Evolutionary conservation across 164 flowering plant genomes (phyloP), one percentile per base, ranked within the genome.

Genomic region (Dillenia suffruticosa): DNA sequence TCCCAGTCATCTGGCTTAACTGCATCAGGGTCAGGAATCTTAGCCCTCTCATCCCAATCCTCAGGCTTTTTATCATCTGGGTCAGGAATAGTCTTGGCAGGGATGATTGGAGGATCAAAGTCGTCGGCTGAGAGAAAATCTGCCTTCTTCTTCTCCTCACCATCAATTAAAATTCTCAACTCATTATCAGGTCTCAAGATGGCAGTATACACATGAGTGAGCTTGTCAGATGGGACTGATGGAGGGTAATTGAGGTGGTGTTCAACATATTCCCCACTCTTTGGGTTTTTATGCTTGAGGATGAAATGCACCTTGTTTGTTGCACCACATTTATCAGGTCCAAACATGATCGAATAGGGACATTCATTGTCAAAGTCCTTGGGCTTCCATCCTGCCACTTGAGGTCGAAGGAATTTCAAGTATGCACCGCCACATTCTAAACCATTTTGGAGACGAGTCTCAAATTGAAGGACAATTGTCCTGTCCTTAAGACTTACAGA

Each of bases 361-460:
- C 96, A 87, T 47, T 94, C 96, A 62, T 86, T 91, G 63, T 91
- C 85, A 54, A 94, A 91, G 51, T 76, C 93, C 76, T 83, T 82
- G 13, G 97, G 53, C 13, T 51, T 69, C 98, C 97, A 94, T n/a
- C 93, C 96, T 61, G 93, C 91, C n/a, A 79, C 95, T 72, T 94
- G 98, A 5, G 98, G 97, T n/a, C 95, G 87, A 44, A 94, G 92
- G 66, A 83, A 94, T 65, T 94, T 94, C 63, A 94, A 58, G 66
- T 94, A 94, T 9, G 98, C 98, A 63, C 98, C 98, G 64, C 98
- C 98, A 68, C 98, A 94, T 65, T 91, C 98, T 58, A 94, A 96
- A 14, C 97, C 97, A 72, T 86, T 81, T 67, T 91, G 98, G 56
- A 94, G 83, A 46, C 97, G 95, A 56, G 74, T 74, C 78, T 94